Conservation (phyloP, 1,284 basidiomycete species). For the Flammula alnicola region DNA sequence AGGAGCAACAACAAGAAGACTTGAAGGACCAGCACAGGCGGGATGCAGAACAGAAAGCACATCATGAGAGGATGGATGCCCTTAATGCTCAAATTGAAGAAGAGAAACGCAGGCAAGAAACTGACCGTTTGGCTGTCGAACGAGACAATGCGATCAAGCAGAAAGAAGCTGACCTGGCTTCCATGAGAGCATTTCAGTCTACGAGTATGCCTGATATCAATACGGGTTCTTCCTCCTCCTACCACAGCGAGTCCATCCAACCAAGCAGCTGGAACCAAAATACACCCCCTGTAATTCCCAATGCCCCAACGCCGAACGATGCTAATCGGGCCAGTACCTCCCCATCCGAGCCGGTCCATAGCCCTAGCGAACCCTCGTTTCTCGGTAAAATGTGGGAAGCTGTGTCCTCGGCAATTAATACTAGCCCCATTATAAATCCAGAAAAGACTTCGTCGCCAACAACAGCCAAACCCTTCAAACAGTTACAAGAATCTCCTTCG, state of each 20-base stretch:
- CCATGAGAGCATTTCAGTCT: constrained; percentile 19
- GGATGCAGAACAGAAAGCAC: constrained; percentile 12
- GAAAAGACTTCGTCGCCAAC: not conserved
- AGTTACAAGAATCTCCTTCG: constrained; percentile 33
- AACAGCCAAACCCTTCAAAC: constrained; percentile 8
- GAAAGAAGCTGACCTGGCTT: constrained; percentile 31
- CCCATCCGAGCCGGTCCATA: too few species aligned
- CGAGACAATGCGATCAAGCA: constrained; percentile 23
- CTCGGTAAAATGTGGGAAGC: too few species aligned
- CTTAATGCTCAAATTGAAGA: constrained; percentile 26
- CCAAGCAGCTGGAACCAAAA: too few species aligned
- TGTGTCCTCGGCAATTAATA: not conserved
- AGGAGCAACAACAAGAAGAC: constrained; percentile 11
- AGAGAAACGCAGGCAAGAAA: constrained; percentile 17
- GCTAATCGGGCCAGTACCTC: too few species aligned
- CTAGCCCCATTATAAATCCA: not conserved
- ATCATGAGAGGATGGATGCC: constrained; percentile 25
- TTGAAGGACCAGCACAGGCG: not conserved
- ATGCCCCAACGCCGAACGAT: too few species aligned
- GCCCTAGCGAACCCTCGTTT: too few species aligned
- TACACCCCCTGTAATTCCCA: too few species aligned
- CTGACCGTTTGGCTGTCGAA: constrained; percentile 20
- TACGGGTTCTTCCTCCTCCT: not conserved
- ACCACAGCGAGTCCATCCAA: too few species aligned
- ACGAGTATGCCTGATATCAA: not conserved